Base-by-base conservation (phyloP, 2,329 filamentous ascomycete genomes). In the Fusarium pseudoanthophilum region DNA sequence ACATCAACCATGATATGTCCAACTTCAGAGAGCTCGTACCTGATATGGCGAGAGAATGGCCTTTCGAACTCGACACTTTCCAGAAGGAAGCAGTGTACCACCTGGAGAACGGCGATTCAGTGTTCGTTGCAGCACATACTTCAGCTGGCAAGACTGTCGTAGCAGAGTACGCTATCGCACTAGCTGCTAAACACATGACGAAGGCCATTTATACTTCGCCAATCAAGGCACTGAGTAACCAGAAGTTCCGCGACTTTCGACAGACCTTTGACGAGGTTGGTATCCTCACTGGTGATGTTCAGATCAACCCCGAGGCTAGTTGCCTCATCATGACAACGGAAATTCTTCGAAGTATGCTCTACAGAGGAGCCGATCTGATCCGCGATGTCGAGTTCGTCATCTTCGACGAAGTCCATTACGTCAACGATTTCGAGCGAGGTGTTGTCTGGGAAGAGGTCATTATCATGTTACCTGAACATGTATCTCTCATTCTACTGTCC, bases 371-470 rank as follows among this genome's bases (percentile, higher is more conserved):
- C 11, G 96, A 99, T 84, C 84, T 99, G 21, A 98, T 99, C 75
- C 90, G 96, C 76, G 96, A 99, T 79, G 96, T 99, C 14, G 96
- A 99, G 75, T 99, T 97, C 80, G 96, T 99, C 76, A 98, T 99
- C 55, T 99, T 99, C 72, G 96, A 99, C 78, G 96, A 99, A 82
- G 96, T 99, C 4, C 96, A 99, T 83, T 99, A 99, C 80, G 95
- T 99, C 74, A 99, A 98, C 79, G 96, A 99, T 80, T 88, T 93
- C 32, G 96, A 98, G 81, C 90, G 96, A 83, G 96, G 96, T 78
- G 96, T 99, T 11, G 96, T 99, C 0, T 99, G 96, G 96, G 96
- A 99, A 82, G 96, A 99, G 83, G 96, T 99, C 78, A 99, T 99
- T 79, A 99, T 99, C 78, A 98, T 99, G 96, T 87, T 99, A 62